A percentile compares a stretch with the other conserved stretches of the same genome.
These are phyloP conservation scores for Kazachstania martiniae DNA, from an alignment of 805 yeast species.

Conservation along the genomic window DNA sequence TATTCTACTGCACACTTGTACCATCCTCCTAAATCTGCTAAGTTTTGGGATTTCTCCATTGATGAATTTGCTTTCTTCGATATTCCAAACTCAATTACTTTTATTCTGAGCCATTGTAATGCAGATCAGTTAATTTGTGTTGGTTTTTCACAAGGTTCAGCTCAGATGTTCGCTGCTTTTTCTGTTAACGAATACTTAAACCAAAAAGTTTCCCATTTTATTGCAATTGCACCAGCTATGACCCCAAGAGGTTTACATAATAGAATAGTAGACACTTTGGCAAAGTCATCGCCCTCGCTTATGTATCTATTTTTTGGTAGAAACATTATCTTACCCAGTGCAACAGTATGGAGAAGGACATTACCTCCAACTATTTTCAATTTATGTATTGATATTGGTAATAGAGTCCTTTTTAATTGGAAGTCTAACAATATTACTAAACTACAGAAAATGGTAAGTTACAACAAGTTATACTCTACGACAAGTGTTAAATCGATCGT, in stretches of 20 bases:
- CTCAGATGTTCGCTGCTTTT: constrained; percentile 81
- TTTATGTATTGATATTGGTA: constrained; percentile 56
- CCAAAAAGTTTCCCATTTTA: constrained; percentile 41
- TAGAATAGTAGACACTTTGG: constrained; percentile 60
- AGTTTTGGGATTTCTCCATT: constrained; percentile 82
- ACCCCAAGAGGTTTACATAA: constrained; percentile 80
- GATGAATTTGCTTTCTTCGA: constrained; percentile 90
- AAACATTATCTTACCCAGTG: constrained; percentile 63
- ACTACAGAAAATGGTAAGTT: constrained; percentile 67
- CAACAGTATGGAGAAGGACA: constrained; percentile 61
- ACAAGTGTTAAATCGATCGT: constrained; percentile 87
- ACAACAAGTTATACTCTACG: constrained; percentile 81
- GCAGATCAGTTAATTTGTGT: constrained; percentile 46
- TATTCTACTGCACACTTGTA: constrained; percentile 69
- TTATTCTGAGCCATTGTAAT: constrained; percentile 46
- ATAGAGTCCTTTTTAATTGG: constrained; percentile 72
- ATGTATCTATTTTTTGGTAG: constrained; percentile 65
- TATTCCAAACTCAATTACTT: constrained; percentile 74
- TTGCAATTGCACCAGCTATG: constrained; percentile 90
- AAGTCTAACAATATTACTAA: constrained; percentile 54
- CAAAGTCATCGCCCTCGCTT: constrained; percentile 65
- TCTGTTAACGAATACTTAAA: constrained; percentile 57
- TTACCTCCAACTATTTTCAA: constrained; percentile 24
- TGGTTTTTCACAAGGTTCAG: constrained; percentile 91
- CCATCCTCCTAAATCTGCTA: constrained; percentile 30